phyloP scores from a whole-genome alignment of 2,329 filamentous ascomycete genomes.

The Diplodia sapinea region DNA sequence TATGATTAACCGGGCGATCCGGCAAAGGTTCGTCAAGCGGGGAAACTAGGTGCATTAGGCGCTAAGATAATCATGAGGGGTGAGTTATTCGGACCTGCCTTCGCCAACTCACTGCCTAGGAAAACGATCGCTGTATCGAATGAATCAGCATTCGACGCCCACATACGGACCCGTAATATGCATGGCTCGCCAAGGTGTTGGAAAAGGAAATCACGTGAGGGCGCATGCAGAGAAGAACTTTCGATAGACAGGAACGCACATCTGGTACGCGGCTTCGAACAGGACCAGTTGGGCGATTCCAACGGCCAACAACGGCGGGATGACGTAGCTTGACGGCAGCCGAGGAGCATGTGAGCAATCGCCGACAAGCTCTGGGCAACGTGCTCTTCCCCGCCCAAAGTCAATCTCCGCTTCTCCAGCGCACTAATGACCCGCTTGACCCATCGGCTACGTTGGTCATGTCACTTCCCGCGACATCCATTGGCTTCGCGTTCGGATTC shows the following conservation, averaged over 20 bases:
- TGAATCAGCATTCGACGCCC: too few relatives aligned
- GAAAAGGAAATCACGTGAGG: background rate
- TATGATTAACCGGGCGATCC: background rate
- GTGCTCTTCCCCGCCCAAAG: conserved; percentile 3
- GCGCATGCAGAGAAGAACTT: background rate
- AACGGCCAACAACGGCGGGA: background rate
- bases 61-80: background rate
- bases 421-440: background rate
- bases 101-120: background rate
- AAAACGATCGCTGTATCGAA: background rate
- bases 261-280: background rate
- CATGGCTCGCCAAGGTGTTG: background rate
- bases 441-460: background rate
- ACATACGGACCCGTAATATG: background rate
- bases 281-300: background rate
- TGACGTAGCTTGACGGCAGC: conserved; percentile 19
- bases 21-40: background rate
- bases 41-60: background rate
- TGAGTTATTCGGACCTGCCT: background rate
- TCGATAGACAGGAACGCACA: background rate
- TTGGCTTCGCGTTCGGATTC: conserved; percentile 2
- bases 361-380: conserved; percentile 1
- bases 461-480: background rate
- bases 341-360: conserved; percentile 12
- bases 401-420: conserved; percentile 7